These are phyloP conservation scores for Alnus glutinosa DNA, from an alignment of 306 rosid genomes.

Conservation along the genomic window DNA sequence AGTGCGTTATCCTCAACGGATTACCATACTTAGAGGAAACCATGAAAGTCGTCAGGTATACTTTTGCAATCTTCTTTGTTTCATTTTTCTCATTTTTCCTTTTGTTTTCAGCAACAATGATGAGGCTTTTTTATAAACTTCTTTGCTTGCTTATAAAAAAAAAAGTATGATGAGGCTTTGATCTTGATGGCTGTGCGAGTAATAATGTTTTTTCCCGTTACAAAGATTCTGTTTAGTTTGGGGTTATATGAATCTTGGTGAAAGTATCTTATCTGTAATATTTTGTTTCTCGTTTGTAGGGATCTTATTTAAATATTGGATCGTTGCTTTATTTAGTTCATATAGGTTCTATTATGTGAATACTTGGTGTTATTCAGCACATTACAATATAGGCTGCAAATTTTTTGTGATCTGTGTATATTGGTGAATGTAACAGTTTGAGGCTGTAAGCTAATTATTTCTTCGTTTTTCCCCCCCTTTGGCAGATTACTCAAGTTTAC, in stretches of 20 bases:
- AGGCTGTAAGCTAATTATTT: conserved; percentile 35
- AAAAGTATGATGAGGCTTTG: neutral
- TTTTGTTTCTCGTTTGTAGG: neutral
- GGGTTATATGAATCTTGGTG: too few relatives aligned
- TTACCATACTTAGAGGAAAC: conserved; percentile 98
- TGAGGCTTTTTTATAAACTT: neutral
- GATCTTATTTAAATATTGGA: neutral
- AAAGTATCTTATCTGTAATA: too few relatives aligned
- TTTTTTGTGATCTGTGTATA: conserved; percentile 3
- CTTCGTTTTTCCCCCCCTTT: conserved; percentile 4
- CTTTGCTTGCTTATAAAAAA: too few relatives aligned
- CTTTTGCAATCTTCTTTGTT: conserved; percentile 19
- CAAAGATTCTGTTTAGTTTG: neutral
- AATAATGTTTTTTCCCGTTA: neutral
- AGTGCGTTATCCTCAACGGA: conserved; percentile 92
- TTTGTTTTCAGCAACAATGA: neutral
- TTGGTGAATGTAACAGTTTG: conserved; percentile 14
- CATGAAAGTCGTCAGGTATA: conserved; percentile 99
- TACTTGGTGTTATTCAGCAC: neutral
- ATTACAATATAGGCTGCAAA: conserved; percentile 16
- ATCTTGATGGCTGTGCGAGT: neutral
- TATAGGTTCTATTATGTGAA: neutral
- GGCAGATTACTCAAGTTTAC: conserved; percentile 93
- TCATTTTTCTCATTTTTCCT: conserved; percentile 11
- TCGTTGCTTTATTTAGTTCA: neutral